These are phyloP conservation scores for Sclerospora graminicola DNA, from an alignment of 352 stramenopile genomes.

Conservation along the genomic window DNA sequence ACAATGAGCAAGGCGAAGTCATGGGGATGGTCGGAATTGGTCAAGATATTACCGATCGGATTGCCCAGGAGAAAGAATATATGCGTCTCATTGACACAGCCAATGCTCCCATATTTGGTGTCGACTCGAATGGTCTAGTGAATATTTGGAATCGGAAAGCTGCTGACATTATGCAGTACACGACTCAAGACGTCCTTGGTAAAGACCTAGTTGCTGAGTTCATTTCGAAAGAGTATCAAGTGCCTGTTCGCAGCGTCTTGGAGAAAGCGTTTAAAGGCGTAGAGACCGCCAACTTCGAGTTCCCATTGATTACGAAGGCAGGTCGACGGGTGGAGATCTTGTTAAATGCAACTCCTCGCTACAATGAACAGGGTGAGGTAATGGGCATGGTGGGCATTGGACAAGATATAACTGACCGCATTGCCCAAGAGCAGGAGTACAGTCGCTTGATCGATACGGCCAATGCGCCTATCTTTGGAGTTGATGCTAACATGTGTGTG, in stretches of 20 bases:
- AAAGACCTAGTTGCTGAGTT: constrained; percentile 53
- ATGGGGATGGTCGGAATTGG: constrained; percentile 47
- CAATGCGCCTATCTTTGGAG: constrained; percentile 60
- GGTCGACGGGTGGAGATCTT: constrained; percentile 35
- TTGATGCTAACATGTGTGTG: constrained; percentile 49
- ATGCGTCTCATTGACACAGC: constrained; percentile 55
- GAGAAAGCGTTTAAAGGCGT: constrained; percentile 44
- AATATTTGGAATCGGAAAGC: constrained; percentile 76
- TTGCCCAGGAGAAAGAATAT: constrained; percentile 62
- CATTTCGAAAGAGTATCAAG: constrained; percentile 23
- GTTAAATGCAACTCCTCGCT: constrained; percentile 57
- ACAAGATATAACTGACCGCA: constrained; percentile 55
- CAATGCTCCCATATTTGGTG: constrained; percentile 61
- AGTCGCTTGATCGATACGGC: constrained; percentile 59
- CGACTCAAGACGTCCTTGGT: constrained; percentile 66
- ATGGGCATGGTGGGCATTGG: constrained; percentile 73
- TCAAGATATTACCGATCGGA: constrained; percentile 46
- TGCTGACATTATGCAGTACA: constrained; percentile 71
- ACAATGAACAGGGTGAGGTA: constrained; percentile 52
- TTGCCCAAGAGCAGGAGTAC: constrained; percentile 59
- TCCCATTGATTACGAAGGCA: constrained; percentile 41
- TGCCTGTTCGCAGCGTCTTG: constrained; percentile 16
- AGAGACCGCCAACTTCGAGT: constrained; percentile 76
- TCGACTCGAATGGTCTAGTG: constrained; percentile 40
- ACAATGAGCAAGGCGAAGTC: constrained; percentile 39